These are phyloP conservation scores for Warburgia ugandensis DNA, from an alignment of 164 flowering plant genomes.

Conservation along the genomic window DNA sequence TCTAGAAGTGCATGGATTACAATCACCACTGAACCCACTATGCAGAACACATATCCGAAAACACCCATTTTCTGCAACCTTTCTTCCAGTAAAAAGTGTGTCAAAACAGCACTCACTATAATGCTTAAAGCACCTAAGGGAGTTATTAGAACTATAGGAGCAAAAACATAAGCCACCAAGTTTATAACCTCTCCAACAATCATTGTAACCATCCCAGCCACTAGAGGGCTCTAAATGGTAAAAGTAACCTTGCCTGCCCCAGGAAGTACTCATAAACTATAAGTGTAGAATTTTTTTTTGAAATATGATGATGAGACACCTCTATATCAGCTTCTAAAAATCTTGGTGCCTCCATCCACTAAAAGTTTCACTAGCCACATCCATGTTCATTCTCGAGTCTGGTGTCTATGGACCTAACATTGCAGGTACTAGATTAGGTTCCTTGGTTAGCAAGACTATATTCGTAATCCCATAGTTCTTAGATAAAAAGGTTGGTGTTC, in stretches of 20 bases:
- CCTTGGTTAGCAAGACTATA: slow-evolving; percentile 46
- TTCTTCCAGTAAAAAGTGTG: too few relatives aligned
- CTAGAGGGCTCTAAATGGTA: too few relatives aligned
- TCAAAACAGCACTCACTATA: too few relatives aligned
- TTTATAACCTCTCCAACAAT: too few relatives aligned
- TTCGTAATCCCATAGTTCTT: slow-evolving; percentile 72
- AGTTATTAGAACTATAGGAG: too few relatives aligned
- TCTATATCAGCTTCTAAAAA: slow-evolving; percentile 64
- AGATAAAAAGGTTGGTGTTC: slow-evolving; percentile 44
- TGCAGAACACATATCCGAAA: too few relatives aligned
- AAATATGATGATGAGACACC: slow-evolving; percentile 60
- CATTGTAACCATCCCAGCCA: too few relatives aligned
- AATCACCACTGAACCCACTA: too few relatives aligned
- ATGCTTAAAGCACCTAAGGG: too few relatives aligned
- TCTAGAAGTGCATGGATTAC: too few relatives aligned
- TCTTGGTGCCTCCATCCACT: slow-evolving; percentile 50
- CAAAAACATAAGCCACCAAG: too few relatives aligned
- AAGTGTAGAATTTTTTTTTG: slow-evolving; percentile 57
- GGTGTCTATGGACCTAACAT: slow-evolving; percentile 26
- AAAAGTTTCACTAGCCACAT: slow-evolving; percentile 67
- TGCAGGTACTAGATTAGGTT: slow-evolving; percentile 32
- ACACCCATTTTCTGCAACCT: too few relatives aligned
- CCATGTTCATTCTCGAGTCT: slow-evolving; percentile 60
- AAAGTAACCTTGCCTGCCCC: slow-evolving; percentile 89
- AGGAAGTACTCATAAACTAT: slow-evolving; percentile 82